Evolutionary conservation across 2,329 filamentous ascomycete genomes (phyloP).

Genomic region (Clonostachys rosea): DNA sequence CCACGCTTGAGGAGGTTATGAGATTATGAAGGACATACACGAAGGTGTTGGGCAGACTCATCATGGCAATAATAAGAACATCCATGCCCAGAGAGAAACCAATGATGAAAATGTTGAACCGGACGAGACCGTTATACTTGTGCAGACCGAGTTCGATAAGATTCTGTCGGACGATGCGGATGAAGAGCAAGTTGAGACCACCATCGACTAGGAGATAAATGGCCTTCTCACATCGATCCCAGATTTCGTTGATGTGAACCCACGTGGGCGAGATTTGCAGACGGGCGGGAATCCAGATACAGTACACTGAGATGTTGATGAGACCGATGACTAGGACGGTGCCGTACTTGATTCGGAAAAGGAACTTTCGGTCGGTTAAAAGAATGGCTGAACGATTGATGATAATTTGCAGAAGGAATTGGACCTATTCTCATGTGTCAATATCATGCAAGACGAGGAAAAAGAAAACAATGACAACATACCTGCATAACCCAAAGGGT

Average conservation of each 20-base stretch:
- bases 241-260: slow-evolving; percentile 39
- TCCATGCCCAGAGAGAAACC: slow-evolving; percentile 16
- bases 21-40: slow-evolving; percentile 10
- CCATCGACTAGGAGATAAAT: slow-evolving; percentile 44
- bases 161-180: slow-evolving; percentile 34
- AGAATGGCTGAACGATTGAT: slow-evolving; percentile 46
- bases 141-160: slow-evolving; percentile 39
- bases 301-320: slow-evolving; percentile 47
- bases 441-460: no score
- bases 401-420: slow-evolving; percentile 48
- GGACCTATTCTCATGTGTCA: slow-evolving; percentile 15
- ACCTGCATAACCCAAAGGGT: slow-evolving; percentile 30
- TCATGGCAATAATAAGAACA: slow-evolving; percentile 14
- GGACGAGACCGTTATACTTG: slow-evolving; percentile 41
- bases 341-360: slow-evolving; percentile 33
- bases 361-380: slow-evolving; percentile 27
- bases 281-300: slow-evolving; percentile 49
- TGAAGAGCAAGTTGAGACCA: slow-evolving; percentile 43
- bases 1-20: no score
- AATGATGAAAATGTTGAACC: slow-evolving; percentile 17
- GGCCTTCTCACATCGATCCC: slow-evolving; percentile 48
- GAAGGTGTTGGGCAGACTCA: slow-evolving; percentile 15
- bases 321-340: slow-evolving; percentile 35
- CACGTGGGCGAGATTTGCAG: slow-evolving; percentile 33
- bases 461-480: no score